Conservation (phyloP, 2,329 filamentous ascomycete species). For the Trichoderma sp. region DNA sequence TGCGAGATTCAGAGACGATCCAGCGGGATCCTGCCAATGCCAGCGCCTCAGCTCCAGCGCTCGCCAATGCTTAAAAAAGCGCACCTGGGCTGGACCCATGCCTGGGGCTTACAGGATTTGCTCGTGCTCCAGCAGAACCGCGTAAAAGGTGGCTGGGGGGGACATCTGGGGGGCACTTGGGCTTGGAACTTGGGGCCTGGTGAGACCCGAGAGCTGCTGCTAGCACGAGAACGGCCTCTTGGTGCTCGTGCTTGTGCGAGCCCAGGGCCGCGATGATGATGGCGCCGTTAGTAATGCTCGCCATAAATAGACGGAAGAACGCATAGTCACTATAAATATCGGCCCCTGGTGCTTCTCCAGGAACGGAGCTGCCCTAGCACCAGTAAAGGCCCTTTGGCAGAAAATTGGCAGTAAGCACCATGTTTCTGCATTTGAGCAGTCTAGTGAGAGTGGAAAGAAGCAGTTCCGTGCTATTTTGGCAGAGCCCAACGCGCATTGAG, state of each 20-base stretch:
- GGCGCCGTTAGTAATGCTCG: background rate
- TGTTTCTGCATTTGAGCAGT: background rate
- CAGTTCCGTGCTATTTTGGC: conserved; percentile 20
- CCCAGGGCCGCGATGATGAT: background rate
- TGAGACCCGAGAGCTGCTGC: background rate
- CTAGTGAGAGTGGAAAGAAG: background rate
- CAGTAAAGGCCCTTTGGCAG: background rate
- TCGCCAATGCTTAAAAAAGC: background rate
- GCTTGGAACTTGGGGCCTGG: background rate
- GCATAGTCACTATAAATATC: background rate
- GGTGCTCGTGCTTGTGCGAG: background rate
- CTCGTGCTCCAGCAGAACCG: background rate
- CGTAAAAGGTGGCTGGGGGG: background rate
- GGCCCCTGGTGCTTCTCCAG: background rate
- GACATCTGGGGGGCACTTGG: background rate
- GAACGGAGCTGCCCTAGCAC: background rate
- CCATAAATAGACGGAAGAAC: conserved; percentile 18
- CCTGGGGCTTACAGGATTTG: background rate
- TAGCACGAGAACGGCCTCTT: background rate
- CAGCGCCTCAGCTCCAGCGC: background rate
- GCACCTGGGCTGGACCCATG: background rate
- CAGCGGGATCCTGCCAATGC: background rate
- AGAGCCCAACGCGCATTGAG: background rate
- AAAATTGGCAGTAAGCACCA: conserved; percentile 5
- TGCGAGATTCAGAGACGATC: conserved; percentile 24